Conservation (phyloP, 345 rosid species). For the Laguncularia racemosa region DNA sequence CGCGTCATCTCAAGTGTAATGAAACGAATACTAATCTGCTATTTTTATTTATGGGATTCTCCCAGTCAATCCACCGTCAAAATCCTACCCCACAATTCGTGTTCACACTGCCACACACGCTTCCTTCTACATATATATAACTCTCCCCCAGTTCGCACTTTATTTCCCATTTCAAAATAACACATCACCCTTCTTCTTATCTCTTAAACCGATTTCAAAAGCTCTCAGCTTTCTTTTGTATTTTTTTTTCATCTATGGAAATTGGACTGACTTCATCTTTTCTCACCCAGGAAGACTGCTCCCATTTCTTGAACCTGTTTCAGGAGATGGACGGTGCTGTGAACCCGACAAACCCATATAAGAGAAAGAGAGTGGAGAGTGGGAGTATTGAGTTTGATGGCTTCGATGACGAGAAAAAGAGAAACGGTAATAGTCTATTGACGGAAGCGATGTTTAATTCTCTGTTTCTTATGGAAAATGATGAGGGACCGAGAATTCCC, state of each 20-base stretch:
- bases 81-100: conserved; percentile 5
- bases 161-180: background rate
- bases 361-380: conserved; percentile 13
- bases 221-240: background rate
- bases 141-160: background rate
- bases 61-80: conserved; percentile 18
- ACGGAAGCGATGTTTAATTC: conserved; percentile 36
- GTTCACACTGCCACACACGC: conserved; percentile 22
- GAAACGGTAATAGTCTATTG: too few species aligned
- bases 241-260: conserved; percentile 15
- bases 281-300: conserved; percentile 25
- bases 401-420: background rate
- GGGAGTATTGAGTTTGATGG: background rate
- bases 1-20: too few species aligned
- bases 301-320: conserved; percentile 17
- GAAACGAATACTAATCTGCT: background rate
- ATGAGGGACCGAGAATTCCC: conserved; percentile 41
- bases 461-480: conserved; percentile 46
- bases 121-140: conserved; percentile 4
- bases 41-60: background rate
- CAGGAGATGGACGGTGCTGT: conserved; percentile 15
- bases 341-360: conserved; percentile 2
- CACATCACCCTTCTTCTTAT: background rate
- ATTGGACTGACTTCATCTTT: conserved; percentile 13
- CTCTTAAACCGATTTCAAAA: background rate